A percentile compares a stretch with the other conserved stretches of the same genome.
These are phyloP conservation scores for Peronosclerospora sorghi DNA, from an alignment of 352 stramenopile genomes.

Conservation along the genomic window DNA sequence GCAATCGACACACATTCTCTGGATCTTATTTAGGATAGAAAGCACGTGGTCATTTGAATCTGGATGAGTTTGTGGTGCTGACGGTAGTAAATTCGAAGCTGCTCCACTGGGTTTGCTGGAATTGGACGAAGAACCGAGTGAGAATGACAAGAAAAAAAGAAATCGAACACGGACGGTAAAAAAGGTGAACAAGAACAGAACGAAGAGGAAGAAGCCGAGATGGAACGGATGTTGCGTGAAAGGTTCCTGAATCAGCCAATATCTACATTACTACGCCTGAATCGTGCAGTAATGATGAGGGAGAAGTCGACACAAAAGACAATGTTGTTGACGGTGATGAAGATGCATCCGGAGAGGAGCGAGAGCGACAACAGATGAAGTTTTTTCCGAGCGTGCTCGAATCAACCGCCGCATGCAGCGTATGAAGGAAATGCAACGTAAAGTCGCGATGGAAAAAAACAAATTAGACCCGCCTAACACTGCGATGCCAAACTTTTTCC, in stretches of 20 bases:
- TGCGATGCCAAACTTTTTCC: constrained; percentile 41
- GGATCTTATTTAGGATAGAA: constrained; percentile 32
- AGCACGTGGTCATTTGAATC: constrained; percentile 71
- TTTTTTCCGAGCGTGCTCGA: constrained; percentile 68
- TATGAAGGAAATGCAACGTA: constrained; percentile 70
- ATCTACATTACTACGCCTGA: constrained; percentile 85
- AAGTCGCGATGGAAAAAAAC: constrained; percentile 39
- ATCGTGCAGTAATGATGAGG: constrained; percentile 51
- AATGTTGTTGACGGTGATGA: constrained; percentile 32
- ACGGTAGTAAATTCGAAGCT: constrained; percentile 66
- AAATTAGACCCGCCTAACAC: constrained; percentile 14
- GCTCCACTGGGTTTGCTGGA: constrained; percentile 66
- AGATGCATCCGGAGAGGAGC: constrained; percentile 63
- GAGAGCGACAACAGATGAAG: constrained; percentile 79
- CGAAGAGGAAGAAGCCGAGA: constrained; percentile 65
- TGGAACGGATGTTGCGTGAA: constrained; percentile 69
- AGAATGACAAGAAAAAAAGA: constrained; percentile 33
- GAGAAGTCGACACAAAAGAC: constrained; percentile 18
- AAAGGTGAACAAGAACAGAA: constrained; percentile 22
- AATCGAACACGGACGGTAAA: constrained; percentile 23
- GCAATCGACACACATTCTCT: constrained; percentile 68
- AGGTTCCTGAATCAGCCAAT: constrained; percentile 68
- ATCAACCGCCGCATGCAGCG: constrained; percentile 81
- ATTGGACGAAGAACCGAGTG: constrained; percentile 67
- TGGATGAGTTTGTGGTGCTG: constrained; percentile 70